Conservation (phyloP, 2,329 filamentous ascomycete species). For the Verticillium tricorpus region DNA sequence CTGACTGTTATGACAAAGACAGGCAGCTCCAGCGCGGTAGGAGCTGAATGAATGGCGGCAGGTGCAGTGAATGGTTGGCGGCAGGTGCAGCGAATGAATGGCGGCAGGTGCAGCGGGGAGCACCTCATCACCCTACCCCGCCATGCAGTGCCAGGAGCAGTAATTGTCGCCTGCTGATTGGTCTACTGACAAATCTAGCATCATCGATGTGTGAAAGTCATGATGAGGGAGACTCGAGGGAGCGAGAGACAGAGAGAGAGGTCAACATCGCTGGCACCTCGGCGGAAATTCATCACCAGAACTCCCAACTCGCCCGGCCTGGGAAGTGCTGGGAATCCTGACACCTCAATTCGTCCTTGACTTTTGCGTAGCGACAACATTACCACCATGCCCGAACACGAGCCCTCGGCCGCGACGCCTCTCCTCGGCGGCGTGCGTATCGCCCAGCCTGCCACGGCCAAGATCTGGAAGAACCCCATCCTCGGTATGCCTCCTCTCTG, state of each 20-base stretch:
- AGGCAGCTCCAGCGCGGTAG: too few species aligned
- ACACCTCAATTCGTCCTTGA: background rate
- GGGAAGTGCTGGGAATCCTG: too few species aligned
- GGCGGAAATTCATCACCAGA: too few species aligned
- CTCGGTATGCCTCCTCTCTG: slow-evolving; percentile 52
- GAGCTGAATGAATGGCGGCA: too few species aligned
- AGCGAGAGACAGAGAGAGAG: background rate
- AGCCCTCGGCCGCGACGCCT: slow-evolving; percentile 18
- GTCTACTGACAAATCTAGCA: background rate
- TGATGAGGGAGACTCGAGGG: too few species aligned
- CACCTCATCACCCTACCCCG: background rate
- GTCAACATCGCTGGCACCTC: background rate
- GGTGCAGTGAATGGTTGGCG: too few species aligned
- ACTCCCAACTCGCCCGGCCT: too few species aligned
- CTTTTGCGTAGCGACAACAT: background rate
- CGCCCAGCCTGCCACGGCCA: background rate
- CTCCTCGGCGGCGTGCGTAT: slow-evolving; percentile 52
- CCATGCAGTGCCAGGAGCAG: background rate
- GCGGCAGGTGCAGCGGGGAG: background rate
- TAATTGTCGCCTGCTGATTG: background rate
- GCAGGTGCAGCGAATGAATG: too few species aligned
- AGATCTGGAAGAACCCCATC: slow-evolving; percentile 57
- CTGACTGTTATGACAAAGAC: too few species aligned
- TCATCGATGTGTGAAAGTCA: background rate
- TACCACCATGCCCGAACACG: background rate